Evolutionary conservation across 1,284 basidiomycete species (phyloP), one percentile per base, ranked within the genome.

Genomic region (Acaromyces ingoldii): DNA sequence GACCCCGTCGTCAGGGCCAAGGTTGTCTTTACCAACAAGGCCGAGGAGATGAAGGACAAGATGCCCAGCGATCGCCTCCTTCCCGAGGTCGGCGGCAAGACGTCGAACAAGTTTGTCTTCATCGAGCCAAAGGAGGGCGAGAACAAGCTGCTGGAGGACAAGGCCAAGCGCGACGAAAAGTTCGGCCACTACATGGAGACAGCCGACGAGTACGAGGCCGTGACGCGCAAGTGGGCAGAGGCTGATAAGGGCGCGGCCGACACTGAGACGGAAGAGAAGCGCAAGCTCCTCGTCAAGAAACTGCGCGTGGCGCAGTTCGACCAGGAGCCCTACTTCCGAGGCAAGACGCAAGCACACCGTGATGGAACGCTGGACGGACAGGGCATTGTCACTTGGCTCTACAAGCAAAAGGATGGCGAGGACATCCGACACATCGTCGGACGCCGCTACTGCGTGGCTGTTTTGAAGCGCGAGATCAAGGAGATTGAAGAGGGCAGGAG

Each of bases 281-380:
- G 77, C 7, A 50, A 62, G n/a, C 48, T 70, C n/a, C 44, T 67
- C n/a, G 63, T 74, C 30, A 63, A 70, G 58, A 61, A 68, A 51
- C 62, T 77, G 42, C 68, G 76, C 13, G 58, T 72, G 0, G 72
- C 74, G 6, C 76, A 75, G 48, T 70, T 65, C 46, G 70, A 71
- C 29, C 53, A 70, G 37, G 76, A 77, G 43, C 75, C 73, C 2
- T 73, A 64, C 57, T 57, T 63, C 43, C 67, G 76, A 6, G 75
- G 72, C 1, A 57, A 62, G 38, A 67, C 67, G 6, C 60, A 66
- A 6, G 74, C 72, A 57, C 73, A 77, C 60, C 70, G 75, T n/a
- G 42, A 69, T 28, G 72, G 72, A 22, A 70, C 69, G 17, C 55
- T 77, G 28, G 66, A 70, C 42, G 69, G 72, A 1, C 74, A 76